Evolutionary conservation across 176 grass and related monocot species (phyloP).

Genomic region (Carex littledalei): DNA sequence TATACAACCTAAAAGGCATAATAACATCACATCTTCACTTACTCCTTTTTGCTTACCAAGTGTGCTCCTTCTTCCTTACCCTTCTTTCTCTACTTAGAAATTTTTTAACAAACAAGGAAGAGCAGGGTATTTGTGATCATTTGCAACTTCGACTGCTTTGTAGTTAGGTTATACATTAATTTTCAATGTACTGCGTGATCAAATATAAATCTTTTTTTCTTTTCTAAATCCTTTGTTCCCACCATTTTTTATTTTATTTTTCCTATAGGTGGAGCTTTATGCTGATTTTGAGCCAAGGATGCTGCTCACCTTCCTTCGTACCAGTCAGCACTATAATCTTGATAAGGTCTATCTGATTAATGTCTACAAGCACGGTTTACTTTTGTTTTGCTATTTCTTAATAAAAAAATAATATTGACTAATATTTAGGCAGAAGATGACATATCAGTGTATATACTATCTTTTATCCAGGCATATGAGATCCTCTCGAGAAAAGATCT

Average conservation of each 20-base stretch:
- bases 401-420: background rate
- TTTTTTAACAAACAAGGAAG: background rate
- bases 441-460: background rate
- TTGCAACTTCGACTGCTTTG: background rate
- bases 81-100: background rate
- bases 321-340: slow-evolving; percentile 87
- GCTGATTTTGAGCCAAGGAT: slow-evolving; percentile 81
- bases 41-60: background rate
- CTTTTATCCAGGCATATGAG: slow-evolving; percentile 84
- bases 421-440: slow-evolving; percentile 19
- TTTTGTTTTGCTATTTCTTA: background rate
- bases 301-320: slow-evolving; percentile 86
- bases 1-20: background rate
- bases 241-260: slow-evolving; percentile 9
- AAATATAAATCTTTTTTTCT: background rate
- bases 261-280: slow-evolving; percentile 80
- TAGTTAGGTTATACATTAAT: slow-evolving; percentile 9
- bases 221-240: background rate
- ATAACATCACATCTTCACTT: background rate
- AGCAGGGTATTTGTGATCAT: background rate
- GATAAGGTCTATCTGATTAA: slow-evolving; percentile 55
- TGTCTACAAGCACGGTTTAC: background rate
- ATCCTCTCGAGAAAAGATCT: slow-evolving; percentile 61
- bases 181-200: background rate
- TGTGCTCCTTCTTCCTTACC: background rate